Percentiles rank a stretch among this genome's conserved stretches.
phyloP scores from a whole-genome alignment of 305 asterid species.

The Solanum hybrid region DNA sequence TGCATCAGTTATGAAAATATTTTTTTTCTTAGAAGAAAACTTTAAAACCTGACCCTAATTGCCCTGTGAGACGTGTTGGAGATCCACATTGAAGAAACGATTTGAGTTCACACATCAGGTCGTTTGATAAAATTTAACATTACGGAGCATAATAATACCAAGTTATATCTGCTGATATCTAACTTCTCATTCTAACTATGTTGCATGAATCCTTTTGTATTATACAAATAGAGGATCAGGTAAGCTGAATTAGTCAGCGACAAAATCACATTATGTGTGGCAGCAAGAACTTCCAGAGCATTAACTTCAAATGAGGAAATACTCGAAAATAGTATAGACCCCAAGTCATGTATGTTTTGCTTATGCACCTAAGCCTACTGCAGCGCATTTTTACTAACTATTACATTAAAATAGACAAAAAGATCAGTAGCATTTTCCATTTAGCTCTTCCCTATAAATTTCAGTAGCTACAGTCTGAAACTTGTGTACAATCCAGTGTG shows the following conservation, averaged over 20 bases:
- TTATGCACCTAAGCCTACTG: not conserved
- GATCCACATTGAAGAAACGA: not conserved
- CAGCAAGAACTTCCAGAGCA: not conserved
- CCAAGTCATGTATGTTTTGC: not conserved
- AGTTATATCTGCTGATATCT: not conserved
- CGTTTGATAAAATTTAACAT: not conserved
- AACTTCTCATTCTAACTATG: not conserved
- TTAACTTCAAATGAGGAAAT: not conserved
- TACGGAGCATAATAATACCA: not conserved
- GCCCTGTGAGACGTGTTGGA: not conserved
- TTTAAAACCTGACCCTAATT: constrained; percentile 4
- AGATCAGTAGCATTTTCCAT: not conserved
- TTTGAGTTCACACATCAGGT: not conserved
- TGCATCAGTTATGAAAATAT: constrained; percentile 2
- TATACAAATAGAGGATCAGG: not conserved
- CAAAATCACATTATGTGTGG: not conserved
- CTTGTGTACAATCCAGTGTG: not conserved
- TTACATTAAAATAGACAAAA: not conserved
- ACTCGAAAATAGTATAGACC: not conserved
- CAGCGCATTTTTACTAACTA: not conserved
- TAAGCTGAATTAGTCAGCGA: not conserved
- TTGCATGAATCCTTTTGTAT: not conserved
- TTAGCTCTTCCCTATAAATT: not conserved
- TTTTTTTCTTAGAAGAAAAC: not conserved
- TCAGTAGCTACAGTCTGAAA: not conserved